Evolutionary conservation across 176 grass and related monocot species (phyloP).

Genomic region (Typha latifolia): DNA sequence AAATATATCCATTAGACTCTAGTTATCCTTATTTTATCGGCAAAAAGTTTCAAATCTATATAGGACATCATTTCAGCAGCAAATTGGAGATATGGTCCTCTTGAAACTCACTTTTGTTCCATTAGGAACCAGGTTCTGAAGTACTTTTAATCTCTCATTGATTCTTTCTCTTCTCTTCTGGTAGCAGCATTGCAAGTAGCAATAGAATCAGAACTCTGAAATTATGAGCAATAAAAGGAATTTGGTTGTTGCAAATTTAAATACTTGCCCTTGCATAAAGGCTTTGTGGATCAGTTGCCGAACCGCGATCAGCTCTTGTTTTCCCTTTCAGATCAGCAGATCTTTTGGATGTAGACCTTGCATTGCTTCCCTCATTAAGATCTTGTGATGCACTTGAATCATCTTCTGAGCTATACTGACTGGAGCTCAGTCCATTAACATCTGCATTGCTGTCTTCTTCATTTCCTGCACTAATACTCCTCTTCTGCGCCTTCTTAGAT

Average conservation of each 20-base stretch:
- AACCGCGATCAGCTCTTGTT: constrained; percentile 45
- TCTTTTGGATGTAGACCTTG: constrained; percentile 33
- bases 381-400: constrained; percentile 22
- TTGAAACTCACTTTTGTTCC: constrained; percentile 68
- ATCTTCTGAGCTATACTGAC: constrained; percentile 65
- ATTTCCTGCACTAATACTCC: background rate
- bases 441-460: constrained; percentile 27
- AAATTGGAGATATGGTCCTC: background rate
- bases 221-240: background rate
- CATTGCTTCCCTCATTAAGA: constrained; percentile 26
- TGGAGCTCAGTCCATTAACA: constrained; percentile 41
- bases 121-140: constrained; percentile 88
- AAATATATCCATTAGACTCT: constrained; percentile 5
- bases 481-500: constrained; percentile 23
- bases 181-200: constrained; percentile 14
- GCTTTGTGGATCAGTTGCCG: constrained; percentile 68
- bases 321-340: constrained; percentile 3
- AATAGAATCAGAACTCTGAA: background rate
- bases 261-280: constrained; percentile 76
- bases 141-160: constrained; percentile 71
- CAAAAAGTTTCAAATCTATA: background rate
- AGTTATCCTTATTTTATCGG: background rate
- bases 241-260: background rate
- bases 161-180: constrained; percentile 99
- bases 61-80: background rate